Conservation (phyloP, 805 yeast genomes). For the Candida succiphila region DNA sequence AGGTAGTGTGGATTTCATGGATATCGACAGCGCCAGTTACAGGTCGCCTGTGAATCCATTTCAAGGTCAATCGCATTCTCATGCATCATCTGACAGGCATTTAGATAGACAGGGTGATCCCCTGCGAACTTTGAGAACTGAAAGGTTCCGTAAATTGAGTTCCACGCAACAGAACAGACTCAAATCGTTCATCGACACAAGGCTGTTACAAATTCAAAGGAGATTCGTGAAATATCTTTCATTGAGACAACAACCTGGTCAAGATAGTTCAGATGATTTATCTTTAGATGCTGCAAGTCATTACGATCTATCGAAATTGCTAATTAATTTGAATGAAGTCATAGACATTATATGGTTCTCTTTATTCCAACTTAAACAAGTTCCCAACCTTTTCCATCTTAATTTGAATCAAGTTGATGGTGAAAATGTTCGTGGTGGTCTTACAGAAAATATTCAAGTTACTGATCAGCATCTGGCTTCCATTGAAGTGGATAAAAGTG, state of each 20-base stretch:
- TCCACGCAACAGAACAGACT: constrained; percentile 47
- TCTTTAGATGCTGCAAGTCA: constrained; percentile 11
- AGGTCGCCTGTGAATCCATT: constrained; percentile 1
- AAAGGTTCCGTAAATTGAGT: constrained; percentile 21
- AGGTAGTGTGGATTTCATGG: not conserved
- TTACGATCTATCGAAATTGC: constrained; percentile 21
- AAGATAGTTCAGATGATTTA: too few species aligned
- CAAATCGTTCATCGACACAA: constrained; percentile 43
- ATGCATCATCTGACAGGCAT: too few species aligned
- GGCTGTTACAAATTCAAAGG: constrained; percentile 44
- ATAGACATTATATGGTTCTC: constrained; percentile 57
- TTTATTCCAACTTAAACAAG: constrained; percentile 22
- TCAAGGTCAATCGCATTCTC: not conserved
- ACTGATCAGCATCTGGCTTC: constrained; percentile 1
- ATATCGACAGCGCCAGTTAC: not conserved
- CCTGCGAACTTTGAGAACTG: not conserved
- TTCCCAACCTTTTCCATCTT: constrained; percentile 18
- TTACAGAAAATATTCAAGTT: not conserved
- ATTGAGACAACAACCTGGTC: constrained; percentile 16
- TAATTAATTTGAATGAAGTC: constrained; percentile 36
- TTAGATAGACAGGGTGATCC: not conserved
- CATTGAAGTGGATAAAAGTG: constrained; percentile 7
- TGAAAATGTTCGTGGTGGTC: not conserved
- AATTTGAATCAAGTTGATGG: constrained; percentile 5
- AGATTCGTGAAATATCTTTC: constrained; percentile 32